Evolutionary conservation across 1,284 basidiomycete species (phyloP), one percentile per base, ranked within the genome.

Genomic region (Trichosporon sp.): DNA sequence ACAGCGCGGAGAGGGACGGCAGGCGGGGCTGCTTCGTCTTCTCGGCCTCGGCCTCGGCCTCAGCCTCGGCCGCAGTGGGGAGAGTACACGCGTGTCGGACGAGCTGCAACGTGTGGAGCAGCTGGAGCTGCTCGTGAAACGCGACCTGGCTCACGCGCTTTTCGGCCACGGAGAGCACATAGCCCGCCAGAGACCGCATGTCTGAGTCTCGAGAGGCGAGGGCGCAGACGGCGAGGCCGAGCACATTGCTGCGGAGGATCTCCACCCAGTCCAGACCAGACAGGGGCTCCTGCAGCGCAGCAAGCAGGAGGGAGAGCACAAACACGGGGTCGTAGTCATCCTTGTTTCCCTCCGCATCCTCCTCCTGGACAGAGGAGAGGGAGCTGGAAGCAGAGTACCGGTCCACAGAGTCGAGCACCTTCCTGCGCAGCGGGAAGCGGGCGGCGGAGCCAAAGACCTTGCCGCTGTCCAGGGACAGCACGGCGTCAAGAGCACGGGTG

Each of bases 271-370:
- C 88, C 71, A 91, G 84, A 0, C 90, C 88, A 0, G 89, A 88
- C 0, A 88, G 88, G 12, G 85, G 86, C 40, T 90, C 89, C 0
- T 84, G 81, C 35, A 94, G 84, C 75, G 89, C 87, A 68, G 90
- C 88, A 0, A 88, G 87, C 51, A 91, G 88, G 11, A 96, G 84
- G 6, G 91, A 85, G 40, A 92, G 83, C 11, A 94, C 81, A 79
- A 96, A 93, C 0, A 91, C 82, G 0, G 95, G 94, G 78, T 98
- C 95, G 77, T 96, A 98, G 31, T 91, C 43, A 4, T 46, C 77
- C 1, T 74, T 78, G 0, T 73, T 16, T 6, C 10, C 31, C 4
- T 26, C 67, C 56, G 86, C 84, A 21, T 85, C 84, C 32, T 46
- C 56, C 6, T 46, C 26, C 64, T 68, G 16, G 19, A 48, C 37